Conservation (phyloP, 176 grass and related monocot species). For the Thalia dealbata region DNA sequence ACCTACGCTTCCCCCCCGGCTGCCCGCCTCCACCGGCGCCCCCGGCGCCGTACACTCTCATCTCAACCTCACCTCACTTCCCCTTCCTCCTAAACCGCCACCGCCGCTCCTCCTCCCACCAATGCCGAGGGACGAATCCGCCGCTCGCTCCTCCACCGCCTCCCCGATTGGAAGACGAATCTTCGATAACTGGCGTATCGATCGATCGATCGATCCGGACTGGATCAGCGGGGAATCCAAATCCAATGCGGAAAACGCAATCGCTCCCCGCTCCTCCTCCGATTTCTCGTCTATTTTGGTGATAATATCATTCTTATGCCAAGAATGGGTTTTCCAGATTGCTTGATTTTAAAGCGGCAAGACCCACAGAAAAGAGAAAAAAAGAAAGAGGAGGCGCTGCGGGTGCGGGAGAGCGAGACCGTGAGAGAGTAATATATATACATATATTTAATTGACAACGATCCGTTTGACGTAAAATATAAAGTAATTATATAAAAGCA, state of each 20-base stretch:
- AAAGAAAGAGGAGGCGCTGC: no score
- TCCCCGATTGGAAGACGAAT: neutral
- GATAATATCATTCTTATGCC: neutral
- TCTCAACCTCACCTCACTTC: constrained; percentile 2
- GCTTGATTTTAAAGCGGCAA: neutral
- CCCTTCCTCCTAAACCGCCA: neutral
- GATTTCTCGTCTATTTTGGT: neutral
- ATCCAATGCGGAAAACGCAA: neutral
- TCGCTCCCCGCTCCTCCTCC: neutral
- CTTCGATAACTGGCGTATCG: neutral
- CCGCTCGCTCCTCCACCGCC: neutral
- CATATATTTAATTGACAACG: no score
- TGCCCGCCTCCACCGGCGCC: neutral
- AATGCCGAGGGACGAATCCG: no score
- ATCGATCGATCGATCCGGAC: neutral
- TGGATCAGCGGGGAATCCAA: neutral
- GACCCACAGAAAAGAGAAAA: neutral
- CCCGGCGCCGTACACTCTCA: constrained; percentile 35
- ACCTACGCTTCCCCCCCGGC: constrained; percentile 32
- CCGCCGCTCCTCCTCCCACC: no score
- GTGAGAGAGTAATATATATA: no score
- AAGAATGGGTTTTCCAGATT: neutral
- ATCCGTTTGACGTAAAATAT: no score
- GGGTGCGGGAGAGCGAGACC: neutral
- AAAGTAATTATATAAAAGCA: no score